Conservation (phyloP, 1,284 basidiomycete genomes). For the Tilletia indica region DNA sequence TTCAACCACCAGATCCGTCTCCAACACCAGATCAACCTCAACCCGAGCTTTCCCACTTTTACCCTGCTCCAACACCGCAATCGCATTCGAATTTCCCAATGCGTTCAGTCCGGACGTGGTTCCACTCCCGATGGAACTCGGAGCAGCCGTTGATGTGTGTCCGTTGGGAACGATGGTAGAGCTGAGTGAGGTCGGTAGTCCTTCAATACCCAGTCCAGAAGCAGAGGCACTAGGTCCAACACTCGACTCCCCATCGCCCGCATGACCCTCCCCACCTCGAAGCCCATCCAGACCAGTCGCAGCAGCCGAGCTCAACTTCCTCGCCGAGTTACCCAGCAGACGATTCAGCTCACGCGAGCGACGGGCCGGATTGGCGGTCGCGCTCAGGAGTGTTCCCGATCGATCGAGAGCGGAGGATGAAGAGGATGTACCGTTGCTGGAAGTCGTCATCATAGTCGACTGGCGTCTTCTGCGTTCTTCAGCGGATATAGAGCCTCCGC, state of each 20-base stretch:
- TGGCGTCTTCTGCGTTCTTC: conserved; percentile 1
- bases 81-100: too few relatives aligned
- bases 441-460: conserved; percentile 2
- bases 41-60: conserved; percentile 66
- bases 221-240: neutral
- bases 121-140: too few relatives aligned
- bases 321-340: conserved; percentile 32
- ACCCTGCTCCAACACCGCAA: conserved; percentile 46
- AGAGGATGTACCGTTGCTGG: conserved; percentile 26
- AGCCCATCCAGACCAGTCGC: too few relatives aligned
- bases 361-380: conserved; percentile 38
- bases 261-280: neutral
- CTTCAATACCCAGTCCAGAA: conserved; percentile 16
- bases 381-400: conserved; percentile 40
- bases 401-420: conserved; percentile 34
- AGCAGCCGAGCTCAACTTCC: conserved; percentile 18
- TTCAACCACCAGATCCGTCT: conserved; percentile 76
- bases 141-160: too few relatives aligned
- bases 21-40: conserved; percentile 76
- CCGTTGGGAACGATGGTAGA: neutral
- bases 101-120: too few relatives aligned
- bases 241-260: conserved; percentile 1
- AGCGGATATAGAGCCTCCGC: neutral
- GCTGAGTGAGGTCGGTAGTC: neutral
- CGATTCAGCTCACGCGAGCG: conserved; percentile 43